phyloP scores from a whole-genome alignment of 176 grass and related monocot species.

The Eremochloa ophiuroides region DNA sequence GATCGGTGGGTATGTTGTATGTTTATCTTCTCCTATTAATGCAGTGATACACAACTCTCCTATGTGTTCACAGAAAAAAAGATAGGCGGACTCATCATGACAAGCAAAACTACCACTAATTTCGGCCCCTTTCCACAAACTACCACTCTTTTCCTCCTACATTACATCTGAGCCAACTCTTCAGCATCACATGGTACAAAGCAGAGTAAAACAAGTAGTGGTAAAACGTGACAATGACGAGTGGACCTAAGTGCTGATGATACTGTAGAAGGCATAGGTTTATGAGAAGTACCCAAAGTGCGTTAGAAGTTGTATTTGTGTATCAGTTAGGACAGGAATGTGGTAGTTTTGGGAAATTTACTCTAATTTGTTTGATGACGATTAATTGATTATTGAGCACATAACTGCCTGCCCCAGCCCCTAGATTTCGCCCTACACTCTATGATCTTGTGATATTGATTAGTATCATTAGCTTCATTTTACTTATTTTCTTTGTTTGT shows the following conservation, averaged over 20 bases:
- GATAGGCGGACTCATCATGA: not conserved
- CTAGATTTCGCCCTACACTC: not conserved
- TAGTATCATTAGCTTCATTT: not conserved
- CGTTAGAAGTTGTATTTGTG: not conserved
- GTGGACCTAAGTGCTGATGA: not conserved
- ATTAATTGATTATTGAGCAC: not conserved
- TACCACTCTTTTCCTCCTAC: not conserved
- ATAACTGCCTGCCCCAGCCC: not conserved
- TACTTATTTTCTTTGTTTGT: not conserved
- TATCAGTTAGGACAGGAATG: not conserved
- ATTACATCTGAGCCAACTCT: not conserved
- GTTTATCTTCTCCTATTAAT: not conserved
- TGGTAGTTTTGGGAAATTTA: not conserved
- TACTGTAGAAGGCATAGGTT: not conserved
- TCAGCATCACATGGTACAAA: not conserved
- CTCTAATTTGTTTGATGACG: not conserved
- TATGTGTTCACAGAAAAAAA: not conserved
- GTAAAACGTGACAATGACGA: not conserved
- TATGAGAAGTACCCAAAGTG: not conserved
- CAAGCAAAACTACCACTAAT: not conserved
- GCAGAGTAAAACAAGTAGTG: not conserved
- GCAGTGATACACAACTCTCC: not conserved
- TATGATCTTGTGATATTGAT: not conserved
- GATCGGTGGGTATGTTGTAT: not conserved
- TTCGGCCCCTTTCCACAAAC: not conserved